Conservation (phyloP, 2,329 filamentous ascomycete species). For the Penicillium sp. region DNA sequence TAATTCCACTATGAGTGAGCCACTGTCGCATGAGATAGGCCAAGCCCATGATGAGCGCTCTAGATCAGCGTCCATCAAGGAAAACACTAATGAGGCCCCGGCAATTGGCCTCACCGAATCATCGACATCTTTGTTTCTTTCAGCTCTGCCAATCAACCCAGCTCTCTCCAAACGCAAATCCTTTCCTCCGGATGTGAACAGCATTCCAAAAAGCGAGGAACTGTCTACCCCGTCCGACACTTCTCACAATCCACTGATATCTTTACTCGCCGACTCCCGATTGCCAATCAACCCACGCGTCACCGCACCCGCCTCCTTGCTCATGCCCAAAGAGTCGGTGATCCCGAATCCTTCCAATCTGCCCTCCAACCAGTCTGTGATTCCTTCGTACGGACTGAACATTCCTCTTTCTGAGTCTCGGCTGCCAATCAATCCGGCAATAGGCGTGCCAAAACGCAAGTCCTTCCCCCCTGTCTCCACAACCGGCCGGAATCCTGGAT, state of each 20-base stretch:
- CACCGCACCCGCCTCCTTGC: not conserved
- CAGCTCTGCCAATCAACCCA: constrained; percentile 19
- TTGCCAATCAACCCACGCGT: constrained; percentile 11
- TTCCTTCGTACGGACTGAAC: not conserved
- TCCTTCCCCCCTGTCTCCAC: constrained; percentile 7
- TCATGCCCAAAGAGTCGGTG: not conserved
- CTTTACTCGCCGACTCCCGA: constrained; percentile 4
- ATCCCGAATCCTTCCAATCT: not conserved
- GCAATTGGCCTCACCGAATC: constrained; percentile 7
- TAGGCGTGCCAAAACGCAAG: constrained; percentile 8
- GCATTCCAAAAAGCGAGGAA: not conserved
- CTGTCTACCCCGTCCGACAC: not conserved
- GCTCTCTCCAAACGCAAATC: constrained; percentile 10
- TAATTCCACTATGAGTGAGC: not conserved
- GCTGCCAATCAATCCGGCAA: constrained; percentile 13
- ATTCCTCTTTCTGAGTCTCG: constrained; percentile 7
- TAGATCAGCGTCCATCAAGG: not conserved
- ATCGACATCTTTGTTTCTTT: constrained; percentile 11
- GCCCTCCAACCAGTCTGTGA: not conserved
- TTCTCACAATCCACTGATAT: not conserved
- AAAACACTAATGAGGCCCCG: not conserved
- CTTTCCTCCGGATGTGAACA: constrained; percentile 5
- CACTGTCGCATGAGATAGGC: not conserved
- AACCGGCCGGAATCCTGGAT: not conserved
- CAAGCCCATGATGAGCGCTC: not conserved